Percentiles rank a stretch among this genome's conserved stretches.
Conservation (phyloP, 371 early-diverging fungal species). For the Mucor irregularis region DNA sequence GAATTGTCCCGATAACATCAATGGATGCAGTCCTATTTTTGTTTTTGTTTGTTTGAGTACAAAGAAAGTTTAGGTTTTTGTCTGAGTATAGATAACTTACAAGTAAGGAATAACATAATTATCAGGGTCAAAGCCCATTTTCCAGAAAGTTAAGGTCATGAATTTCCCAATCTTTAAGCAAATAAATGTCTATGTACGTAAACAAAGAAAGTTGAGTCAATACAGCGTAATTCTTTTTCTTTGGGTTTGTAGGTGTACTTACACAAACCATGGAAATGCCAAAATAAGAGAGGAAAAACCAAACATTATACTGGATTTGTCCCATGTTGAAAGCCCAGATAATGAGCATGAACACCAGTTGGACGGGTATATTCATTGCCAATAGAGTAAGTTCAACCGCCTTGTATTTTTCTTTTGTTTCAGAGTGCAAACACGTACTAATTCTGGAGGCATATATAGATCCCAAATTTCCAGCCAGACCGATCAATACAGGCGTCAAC, state of each 20-base stretch:
- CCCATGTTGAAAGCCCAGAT: constrained; percentile 62
- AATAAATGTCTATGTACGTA: constrained; percentile 36
- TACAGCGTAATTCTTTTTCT: neutral
- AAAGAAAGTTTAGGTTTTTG: too few species aligned
- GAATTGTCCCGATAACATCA: constrained; percentile 57
- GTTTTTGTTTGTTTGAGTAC: too few species aligned
- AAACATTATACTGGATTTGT: constrained; percentile 35
- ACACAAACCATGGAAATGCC: constrained; percentile 41
- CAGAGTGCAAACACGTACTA: constrained; percentile 74
- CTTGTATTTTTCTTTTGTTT: constrained; percentile 52
- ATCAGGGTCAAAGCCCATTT: constrained; percentile 74
- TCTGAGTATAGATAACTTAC: too few species aligned
- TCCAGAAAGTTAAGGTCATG: constrained; percentile 65
- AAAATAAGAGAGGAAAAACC: constrained; percentile 48
- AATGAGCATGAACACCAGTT: constrained; percentile 63
- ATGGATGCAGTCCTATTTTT: constrained; percentile 51
- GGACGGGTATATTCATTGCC: constrained; percentile 72
- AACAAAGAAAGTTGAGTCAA: neutral
- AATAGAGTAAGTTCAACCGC: constrained; percentile 62
- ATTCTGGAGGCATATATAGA: constrained; percentile 83
- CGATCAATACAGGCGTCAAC: constrained; percentile 73
- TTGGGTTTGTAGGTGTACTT: constrained; percentile 11
- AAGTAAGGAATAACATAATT: constrained; percentile 82
- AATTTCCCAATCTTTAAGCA: constrained; percentile 51
- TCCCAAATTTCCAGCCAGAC: constrained; percentile 80